These are phyloP conservation scores for Huntiella abstrusa DNA, from an alignment of 2,329 filamentous ascomycete species.

Conservation along the genomic window DNA sequence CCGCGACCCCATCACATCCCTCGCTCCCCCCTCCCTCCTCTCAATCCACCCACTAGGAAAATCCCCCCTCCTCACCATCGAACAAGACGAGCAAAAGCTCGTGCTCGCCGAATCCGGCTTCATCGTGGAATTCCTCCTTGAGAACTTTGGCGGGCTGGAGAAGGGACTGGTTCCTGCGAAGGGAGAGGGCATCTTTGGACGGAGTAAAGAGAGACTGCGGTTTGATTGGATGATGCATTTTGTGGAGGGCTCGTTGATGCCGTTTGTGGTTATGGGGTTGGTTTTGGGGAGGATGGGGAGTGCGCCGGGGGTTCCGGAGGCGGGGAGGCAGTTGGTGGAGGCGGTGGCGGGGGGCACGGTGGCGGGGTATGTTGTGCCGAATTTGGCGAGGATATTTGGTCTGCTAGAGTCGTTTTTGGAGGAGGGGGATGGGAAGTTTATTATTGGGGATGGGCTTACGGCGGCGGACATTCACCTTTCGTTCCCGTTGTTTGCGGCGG, in stretches of 20 bases:
- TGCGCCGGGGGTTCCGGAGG: conserved; percentile 26
- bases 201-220: conserved; percentile 41
- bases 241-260: conserved; percentile 68
- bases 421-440: conserved; percentile 26
- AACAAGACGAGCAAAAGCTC: conserved; percentile 21
- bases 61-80: conserved; percentile 47
- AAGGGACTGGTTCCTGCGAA: conserved; percentile 27
- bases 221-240: conserved; percentile 64
- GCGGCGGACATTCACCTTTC: conserved; percentile 35
- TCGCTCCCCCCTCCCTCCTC: conserved; percentile 61
- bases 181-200: conserved; percentile 37
- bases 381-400: conserved; percentile 27
- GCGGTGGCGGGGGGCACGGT: conserved; percentile 25
- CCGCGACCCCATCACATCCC: conserved; percentile 37
- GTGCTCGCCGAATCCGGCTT: conserved; percentile 67
- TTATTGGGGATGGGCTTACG: conserved; percentile 30
- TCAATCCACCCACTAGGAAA: conserved; percentile 74
- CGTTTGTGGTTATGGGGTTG: conserved; percentile 43
- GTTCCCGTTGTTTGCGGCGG: conserved; percentile 30
- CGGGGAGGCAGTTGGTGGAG: conserved; percentile 32
- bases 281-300: conserved; percentile 34
- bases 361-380: conserved; percentile 26
- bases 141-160: conserved; percentile 30
- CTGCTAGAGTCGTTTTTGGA: conserved; percentile 31
- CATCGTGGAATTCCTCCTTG: conserved; percentile 66